Evolutionary conservation across 1,284 basidiomycete species (phyloP).

Genomic region (Trametes versicolor): DNA sequence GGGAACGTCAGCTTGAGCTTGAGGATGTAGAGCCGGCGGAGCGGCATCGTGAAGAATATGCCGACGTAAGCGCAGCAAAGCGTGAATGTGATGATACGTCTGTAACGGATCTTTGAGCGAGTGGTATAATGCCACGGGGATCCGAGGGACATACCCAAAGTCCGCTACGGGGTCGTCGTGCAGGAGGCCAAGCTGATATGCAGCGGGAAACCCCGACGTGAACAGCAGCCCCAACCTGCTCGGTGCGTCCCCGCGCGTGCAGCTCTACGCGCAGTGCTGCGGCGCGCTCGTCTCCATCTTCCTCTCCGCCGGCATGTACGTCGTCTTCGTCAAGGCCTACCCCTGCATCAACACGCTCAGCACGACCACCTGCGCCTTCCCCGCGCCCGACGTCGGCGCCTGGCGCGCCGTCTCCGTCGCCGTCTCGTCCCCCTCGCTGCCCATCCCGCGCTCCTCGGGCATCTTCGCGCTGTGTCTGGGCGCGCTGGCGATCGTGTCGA

Average conservation of each 20-base stretch:
- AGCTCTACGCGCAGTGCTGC: slow-evolving; percentile 69
- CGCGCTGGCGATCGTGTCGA: slow-evolving; percentile 29
- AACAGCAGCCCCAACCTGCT: slow-evolving; percentile 74
- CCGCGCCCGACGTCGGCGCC: slow-evolving; percentile 66
- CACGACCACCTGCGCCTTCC: slow-evolving; percentile 40
- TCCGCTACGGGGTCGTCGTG: slow-evolving; percentile 57
- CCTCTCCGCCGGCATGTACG: slow-evolving; percentile 64
- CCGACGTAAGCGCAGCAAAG: slow-evolving; percentile 70
- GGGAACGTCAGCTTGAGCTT: slow-evolving; percentile 76
- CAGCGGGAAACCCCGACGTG: slow-evolving; percentile 59
- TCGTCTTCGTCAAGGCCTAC: slow-evolving; percentile 70
- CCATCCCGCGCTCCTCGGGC: slow-evolving; percentile 65
- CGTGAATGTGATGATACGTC: slow-evolving; percentile 62
- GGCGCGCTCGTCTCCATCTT: slow-evolving; percentile 69
- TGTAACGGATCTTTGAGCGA: slow-evolving; percentile 1
- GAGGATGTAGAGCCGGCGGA: slow-evolving; percentile 73
- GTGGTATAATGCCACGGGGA: background rate
- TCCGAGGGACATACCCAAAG: slow-evolving; percentile 30
- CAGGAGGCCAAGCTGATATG: slow-evolving; percentile 62
- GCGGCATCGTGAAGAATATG: slow-evolving; percentile 72
- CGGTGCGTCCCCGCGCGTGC: slow-evolving; percentile 71
- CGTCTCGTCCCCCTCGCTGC: slow-evolving; percentile 56
- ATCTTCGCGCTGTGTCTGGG: slow-evolving; percentile 68
- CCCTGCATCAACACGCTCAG: slow-evolving; percentile 63
- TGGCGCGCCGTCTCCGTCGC: slow-evolving; percentile 73